Evolutionary conservation across 1,139 yeast species (phyloP).

Genomic region (Magnusiomyces starmeri): DNA sequence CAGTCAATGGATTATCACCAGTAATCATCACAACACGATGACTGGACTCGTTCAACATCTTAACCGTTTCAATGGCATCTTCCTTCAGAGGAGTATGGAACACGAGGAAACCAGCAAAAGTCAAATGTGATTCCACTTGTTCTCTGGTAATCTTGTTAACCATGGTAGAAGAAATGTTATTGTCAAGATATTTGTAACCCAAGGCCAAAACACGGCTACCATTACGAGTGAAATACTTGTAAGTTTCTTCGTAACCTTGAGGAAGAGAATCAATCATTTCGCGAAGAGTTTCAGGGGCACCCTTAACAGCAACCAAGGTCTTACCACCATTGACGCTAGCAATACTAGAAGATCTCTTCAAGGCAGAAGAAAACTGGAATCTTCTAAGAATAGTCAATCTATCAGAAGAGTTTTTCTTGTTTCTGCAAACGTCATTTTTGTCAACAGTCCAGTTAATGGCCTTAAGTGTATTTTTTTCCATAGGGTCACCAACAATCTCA

Average conservation of each 20-base stretch:
- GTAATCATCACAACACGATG: slow-evolving; percentile 95
- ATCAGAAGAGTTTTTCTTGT: slow-evolving; percentile 26
- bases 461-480: slow-evolving; percentile 93
- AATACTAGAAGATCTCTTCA: slow-evolving; percentile 89
- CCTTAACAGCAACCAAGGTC: slow-evolving; percentile 83
- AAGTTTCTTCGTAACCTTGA: slow-evolving; percentile 71
- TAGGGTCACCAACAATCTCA: slow-evolving; percentile 96
- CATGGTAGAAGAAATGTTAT: slow-evolving; percentile 44
- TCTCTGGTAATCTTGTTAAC: slow-evolving; percentile 59
- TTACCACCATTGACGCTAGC: slow-evolving; percentile 50
- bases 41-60: slow-evolving; percentile 89
- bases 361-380: slow-evolving; percentile 92
- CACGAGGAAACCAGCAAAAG: slow-evolving; percentile 87
- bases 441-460: slow-evolving; percentile 86
- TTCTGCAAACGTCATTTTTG: slow-evolving; percentile 45
- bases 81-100: slow-evolving; percentile 95
- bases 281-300: slow-evolving; percentile 98
- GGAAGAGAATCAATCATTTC: slow-evolving; percentile 70
- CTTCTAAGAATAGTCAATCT: slow-evolving; percentile 75
- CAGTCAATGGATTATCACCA: slow-evolving; percentile 98
- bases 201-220: slow-evolving; percentile 96
- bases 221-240: slow-evolving; percentile 84
- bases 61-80: slow-evolving; percentile 85
- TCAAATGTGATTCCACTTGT: slow-evolving; percentile 63
- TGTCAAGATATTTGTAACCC: slow-evolving; percentile 70